Percentiles rank a stretch among this genome's conserved stretches.
Conservation (phyloP, 2,329 filamentous ascomycete species). For the Ilyonectria sp. region DNA sequence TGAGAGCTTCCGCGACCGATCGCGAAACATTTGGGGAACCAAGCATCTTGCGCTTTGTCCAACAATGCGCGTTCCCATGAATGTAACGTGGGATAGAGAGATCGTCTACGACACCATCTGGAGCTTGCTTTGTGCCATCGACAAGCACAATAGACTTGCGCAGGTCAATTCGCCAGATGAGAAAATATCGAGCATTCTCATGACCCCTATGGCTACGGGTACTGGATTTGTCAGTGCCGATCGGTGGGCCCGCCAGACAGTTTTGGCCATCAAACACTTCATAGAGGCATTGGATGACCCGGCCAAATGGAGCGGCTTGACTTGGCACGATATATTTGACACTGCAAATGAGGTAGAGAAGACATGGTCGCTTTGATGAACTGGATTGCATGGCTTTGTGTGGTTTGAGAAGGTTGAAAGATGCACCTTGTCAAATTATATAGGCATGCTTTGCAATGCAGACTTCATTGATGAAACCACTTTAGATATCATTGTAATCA, state of each 20-base stretch:
- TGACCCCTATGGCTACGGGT: slow-evolving; percentile 67
- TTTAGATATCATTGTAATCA: too few relatives aligned
- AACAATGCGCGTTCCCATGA: slow-evolving; percentile 65
- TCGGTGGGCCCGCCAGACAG: slow-evolving; percentile 65
- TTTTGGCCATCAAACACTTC: slow-evolving; percentile 67
- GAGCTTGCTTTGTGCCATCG: slow-evolving; percentile 64
- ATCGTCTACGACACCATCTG: slow-evolving; percentile 68
- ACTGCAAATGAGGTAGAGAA: slow-evolving; percentile 2
- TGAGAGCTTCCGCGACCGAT: slow-evolving; percentile 47
- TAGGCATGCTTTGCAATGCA: too few relatives aligned
- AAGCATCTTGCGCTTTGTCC: slow-evolving; percentile 65
- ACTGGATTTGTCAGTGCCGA: slow-evolving; percentile 60
- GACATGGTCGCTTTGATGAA: slow-evolving; percentile 6
- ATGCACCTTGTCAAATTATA: too few relatives aligned
- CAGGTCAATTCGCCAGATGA: slow-evolving; percentile 18
- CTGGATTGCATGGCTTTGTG: too few relatives aligned
- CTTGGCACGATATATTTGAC: slow-evolving; percentile 49
- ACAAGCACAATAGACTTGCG: slow-evolving; percentile 59
- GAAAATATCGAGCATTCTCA: slow-evolving; percentile 60
- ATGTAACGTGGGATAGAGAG: slow-evolving; percentile 65
- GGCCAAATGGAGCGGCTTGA: slow-evolving; percentile 57
- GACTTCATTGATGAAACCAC: too few relatives aligned
- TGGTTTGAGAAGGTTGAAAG: too few relatives aligned
- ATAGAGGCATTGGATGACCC: slow-evolving; percentile 61
- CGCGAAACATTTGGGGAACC: slow-evolving; percentile 58